Conservation (phyloP, 169 alveolate species). For the Plasmodium relictum region DNA sequence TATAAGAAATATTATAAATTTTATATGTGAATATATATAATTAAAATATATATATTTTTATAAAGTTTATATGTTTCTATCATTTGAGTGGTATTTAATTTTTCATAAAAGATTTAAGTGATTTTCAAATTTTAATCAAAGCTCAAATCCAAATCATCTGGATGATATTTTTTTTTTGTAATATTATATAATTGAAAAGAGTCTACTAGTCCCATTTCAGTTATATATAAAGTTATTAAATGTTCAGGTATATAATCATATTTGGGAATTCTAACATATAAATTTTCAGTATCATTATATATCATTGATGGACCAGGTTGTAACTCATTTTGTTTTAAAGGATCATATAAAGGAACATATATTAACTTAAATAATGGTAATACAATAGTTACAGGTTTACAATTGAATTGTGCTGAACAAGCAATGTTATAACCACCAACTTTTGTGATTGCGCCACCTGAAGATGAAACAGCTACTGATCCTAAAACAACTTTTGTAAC, state of each 20-base stretch:
- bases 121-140: slow-evolving; percentile 19
- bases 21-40: not conserved
- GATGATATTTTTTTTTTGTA: slow-evolving; percentile 57
- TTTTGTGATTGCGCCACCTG: slow-evolving; percentile 75
- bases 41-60: too few species aligned
- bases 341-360: slow-evolving; percentile 75
- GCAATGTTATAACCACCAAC: slow-evolving; percentile 75
- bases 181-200: slow-evolving; percentile 69
- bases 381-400: slow-evolving; percentile 69
- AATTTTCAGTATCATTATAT: slow-evolving; percentile 52
- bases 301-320: slow-evolving; percentile 74
- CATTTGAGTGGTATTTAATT: not conserved
- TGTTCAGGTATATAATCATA: slow-evolving; percentile 74
- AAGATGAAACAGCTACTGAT: slow-evolving; percentile 72
- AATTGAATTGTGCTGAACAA: slow-evolving; percentile 59
- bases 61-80: too few species aligned
- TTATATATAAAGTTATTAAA: slow-evolving; percentile 44
- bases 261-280: slow-evolving; percentile 55
- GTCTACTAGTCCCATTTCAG: slow-evolving; percentile 68
- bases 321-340: slow-evolving; percentile 57
- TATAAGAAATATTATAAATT: not conserved
- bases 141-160: slow-evolving; percentile 65
- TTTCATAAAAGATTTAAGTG: not conserved
- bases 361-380: slow-evolving; percentile 69
- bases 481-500: slow-evolving; percentile 71